Evolutionary conservation across 2,329 filamentous ascomycete genomes (phyloP).

Genomic region (Microsporum ferrugineum): DNA sequence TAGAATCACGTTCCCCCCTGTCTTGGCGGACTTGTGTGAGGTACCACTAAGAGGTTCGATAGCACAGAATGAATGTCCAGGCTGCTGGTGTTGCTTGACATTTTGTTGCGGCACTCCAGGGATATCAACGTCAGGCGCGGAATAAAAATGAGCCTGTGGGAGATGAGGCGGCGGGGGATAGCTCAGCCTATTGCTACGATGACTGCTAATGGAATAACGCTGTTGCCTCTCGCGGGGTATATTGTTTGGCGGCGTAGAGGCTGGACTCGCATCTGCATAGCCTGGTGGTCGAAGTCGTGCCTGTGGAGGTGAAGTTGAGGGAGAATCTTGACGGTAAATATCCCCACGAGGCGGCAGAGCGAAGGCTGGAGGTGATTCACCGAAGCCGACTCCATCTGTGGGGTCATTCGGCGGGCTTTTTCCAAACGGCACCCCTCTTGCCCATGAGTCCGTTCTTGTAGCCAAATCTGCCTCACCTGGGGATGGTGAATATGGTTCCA

Average conservation of each 20-base stretch:
- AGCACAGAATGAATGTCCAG: constrained; percentile 62
- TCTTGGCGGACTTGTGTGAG: constrained; percentile 31
- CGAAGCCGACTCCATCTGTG: constrained; percentile 25
- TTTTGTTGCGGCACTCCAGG: constrained; percentile 25
- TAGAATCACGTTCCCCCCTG: constrained; percentile 54
- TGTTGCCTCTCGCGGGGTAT: constrained; percentile 29
- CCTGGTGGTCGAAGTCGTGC: constrained; percentile 32
- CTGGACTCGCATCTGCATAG: constrained; percentile 30
- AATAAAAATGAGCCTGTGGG: constrained; percentile 66
- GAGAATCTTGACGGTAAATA: constrained; percentile 31
- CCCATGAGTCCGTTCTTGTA: constrained; percentile 34
- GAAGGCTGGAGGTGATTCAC: constrained; percentile 32
- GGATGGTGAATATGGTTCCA: constrained; percentile 23
- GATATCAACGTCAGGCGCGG: constrained; percentile 60
- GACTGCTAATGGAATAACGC: constrained; percentile 28
- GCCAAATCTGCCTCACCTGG: constrained; percentile 26
- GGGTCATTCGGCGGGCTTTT: constrained; percentile 34
- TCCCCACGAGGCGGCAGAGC: constrained; percentile 27
- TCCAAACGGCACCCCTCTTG: constrained; percentile 34
- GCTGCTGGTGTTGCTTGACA: neutral
- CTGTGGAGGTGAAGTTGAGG: constrained; percentile 34
- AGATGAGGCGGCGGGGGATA: constrained; percentile 55
- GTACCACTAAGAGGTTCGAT: constrained; percentile 57
- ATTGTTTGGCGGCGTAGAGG: constrained; percentile 27
- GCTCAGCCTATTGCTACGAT: constrained; percentile 20